Percentiles rank a stretch among this genome's conserved stretches.
These are phyloP conservation scores for Penicillium canescens DNA, from an alignment of 495 filamentous ascomycete genomes.

Conservation along the genomic window DNA sequence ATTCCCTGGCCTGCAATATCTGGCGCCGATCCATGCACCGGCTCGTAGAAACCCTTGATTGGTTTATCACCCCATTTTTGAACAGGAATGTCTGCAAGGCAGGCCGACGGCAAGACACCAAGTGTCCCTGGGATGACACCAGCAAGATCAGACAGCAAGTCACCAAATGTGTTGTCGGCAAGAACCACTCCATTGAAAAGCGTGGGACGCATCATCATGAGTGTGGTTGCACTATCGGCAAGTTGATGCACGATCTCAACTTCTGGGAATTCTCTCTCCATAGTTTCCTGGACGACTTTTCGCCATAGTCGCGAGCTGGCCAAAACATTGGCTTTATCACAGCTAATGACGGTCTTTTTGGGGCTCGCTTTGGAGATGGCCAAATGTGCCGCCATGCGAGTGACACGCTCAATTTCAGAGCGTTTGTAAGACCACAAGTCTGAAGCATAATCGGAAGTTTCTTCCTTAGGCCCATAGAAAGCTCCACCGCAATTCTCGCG, in stretches of 20 bases:
- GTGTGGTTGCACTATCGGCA: constrained; percentile 7
- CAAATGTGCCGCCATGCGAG: constrained; percentile 73
- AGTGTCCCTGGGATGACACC: constrained; percentile 86
- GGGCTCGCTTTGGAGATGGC: constrained; percentile 86
- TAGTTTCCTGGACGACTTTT: constrained; percentile 57
- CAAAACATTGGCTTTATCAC: constrained; percentile 94
- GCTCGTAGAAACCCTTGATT: constrained; percentile 75
- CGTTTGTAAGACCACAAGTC: constrained; percentile 70
- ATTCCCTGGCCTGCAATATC: constrained; percentile 85
- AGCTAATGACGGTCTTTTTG: constrained; percentile 72
- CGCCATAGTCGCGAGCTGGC: constrained; percentile 90
- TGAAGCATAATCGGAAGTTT: no score
- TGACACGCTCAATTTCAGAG: constrained; percentile 89
- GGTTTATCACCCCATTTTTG: constrained; percentile 14
- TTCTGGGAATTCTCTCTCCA: constrained; percentile 78
- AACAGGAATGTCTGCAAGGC: constrained; percentile 79
- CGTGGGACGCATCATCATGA: constrained; percentile 61
- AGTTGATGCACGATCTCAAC: constrained; percentile 84
- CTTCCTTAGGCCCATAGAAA: no score
- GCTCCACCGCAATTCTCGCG: constrained; percentile 70
- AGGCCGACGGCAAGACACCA: constrained; percentile 82
- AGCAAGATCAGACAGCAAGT: constrained; percentile 91
- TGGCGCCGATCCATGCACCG: constrained; percentile 84
- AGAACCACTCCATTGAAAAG: constrained; percentile 90
- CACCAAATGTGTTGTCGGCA: constrained; percentile 90